Conservation (phyloP, 352 stramenopile species). For the Phytophthora pseudosyringae region DNA sequence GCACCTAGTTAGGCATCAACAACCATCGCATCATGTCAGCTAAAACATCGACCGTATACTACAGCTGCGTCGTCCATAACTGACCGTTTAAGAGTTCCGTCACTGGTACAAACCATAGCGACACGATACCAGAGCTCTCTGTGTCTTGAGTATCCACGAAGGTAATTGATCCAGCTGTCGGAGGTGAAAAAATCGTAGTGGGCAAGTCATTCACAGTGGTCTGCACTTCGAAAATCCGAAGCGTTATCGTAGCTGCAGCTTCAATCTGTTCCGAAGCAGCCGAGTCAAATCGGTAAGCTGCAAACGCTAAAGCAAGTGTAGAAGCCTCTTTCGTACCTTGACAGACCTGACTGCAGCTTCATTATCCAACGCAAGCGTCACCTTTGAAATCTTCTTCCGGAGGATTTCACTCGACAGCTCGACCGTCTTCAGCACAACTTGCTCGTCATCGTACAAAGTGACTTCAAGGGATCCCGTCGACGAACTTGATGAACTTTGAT, state of each 20-base stretch:
- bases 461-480: constrained; percentile 17
- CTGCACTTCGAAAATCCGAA: constrained; percentile 43
- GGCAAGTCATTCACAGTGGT: constrained; percentile 37
- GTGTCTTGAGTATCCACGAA: constrained; percentile 19
- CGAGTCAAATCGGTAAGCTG: neutral
- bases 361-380: constrained; percentile 17
- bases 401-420: constrained; percentile 16
- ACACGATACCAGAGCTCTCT: constrained; percentile 20
- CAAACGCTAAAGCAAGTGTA: neutral
- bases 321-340: constrained; percentile 9
- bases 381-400: constrained; percentile 19
- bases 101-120: constrained; percentile 32
- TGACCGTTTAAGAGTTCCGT: constrained; percentile 15
- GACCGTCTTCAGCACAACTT: constrained; percentile 19
- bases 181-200: constrained; percentile 20
- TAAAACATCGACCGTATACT: no score
- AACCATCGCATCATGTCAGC: neutral
- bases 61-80: neutral
- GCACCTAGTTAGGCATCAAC: constrained; percentile 12
- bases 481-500: constrained; percentile 3
- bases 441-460: constrained; percentile 28
- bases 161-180: constrained; percentile 15
- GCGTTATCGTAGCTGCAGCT: constrained; percentile 13
- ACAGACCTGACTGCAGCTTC: constrained; percentile 11
- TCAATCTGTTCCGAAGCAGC: constrained; percentile 25